A percentile compares a stretch with the other conserved stretches of the same genome.
Conservation (phyloP, 305 asterid species). For the Solanum hybrid region DNA sequence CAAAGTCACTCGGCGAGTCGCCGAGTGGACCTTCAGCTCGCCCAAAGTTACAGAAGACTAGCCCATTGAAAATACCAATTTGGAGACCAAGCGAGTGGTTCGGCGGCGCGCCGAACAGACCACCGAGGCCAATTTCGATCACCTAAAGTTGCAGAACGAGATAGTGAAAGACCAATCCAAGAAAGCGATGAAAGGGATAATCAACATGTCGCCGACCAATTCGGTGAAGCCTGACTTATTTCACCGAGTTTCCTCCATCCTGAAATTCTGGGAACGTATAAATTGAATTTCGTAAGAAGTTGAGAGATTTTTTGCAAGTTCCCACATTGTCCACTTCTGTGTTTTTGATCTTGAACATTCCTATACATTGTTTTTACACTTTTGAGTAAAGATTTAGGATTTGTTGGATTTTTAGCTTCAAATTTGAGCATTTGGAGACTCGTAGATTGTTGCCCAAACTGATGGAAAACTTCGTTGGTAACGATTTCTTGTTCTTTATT, state of each 20-base stretch:
- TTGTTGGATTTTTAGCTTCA: neutral
- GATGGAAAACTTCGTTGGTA: neutral
- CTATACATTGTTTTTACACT: neutral
- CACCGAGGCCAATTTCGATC: neutral
- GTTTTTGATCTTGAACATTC: neutral
- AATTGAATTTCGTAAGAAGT: neutral
- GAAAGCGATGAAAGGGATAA: neutral
- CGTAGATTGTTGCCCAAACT: neutral
- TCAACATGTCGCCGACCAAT: neutral
- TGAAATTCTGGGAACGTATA: neutral
- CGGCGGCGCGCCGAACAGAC: no score
- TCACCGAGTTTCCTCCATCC: neutral
- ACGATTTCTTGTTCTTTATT: neutral
- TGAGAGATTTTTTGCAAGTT: neutral
- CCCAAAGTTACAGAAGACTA: no score
- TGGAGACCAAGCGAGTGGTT: neutral
- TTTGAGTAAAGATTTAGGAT: neutral
- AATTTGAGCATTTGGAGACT: neutral
- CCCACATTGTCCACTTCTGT: neutral
- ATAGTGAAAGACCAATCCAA: neutral
- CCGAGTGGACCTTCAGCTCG: no score
- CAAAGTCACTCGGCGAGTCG: no score
- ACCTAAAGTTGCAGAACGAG: neutral
- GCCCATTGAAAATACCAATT: no score
- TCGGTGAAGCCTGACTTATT: neutral